Base-by-base conservation (phyloP, 306 rosid species). In the Crataegus laevigata region DNA sequence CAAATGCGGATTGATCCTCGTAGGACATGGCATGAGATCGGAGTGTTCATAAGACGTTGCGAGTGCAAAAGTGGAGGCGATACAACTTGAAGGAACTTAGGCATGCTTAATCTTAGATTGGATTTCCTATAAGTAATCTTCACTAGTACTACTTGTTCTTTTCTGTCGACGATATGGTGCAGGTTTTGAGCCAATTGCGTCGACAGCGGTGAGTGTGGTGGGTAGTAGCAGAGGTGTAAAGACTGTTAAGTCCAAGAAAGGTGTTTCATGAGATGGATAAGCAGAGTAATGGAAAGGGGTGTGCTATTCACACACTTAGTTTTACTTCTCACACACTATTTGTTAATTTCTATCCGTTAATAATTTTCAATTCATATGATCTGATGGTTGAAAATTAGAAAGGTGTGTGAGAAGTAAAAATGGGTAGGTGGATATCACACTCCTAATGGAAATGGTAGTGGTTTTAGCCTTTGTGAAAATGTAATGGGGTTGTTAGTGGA, bases 1-100 rank as follows among this genome's bases (percentile, higher is more conserved):
- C 78, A 43, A 81, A 77, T 61, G 75, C 78, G 1, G 85, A 77
- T 10, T 60, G 73, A 24, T 65, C 81, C 36, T 77, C 8, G 75
- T 72, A 64, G 57, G 25, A 54, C 11, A 52, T 19, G 18, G 58
- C 8, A 29, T 25, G 32, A 38, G 68, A n/a, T 26, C 36, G 11
- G 72, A 75, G 11, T 68, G 67, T 14, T 40, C 6, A 29, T 19
- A 24, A 57, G 58, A 59, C 19, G 32, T 52, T 32, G 54, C 25
- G 21, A 26, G 63, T 36, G 65, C 43, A 60, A 60, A 50, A 42
- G 29, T 10, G 6, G 57, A 58, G 10, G 26, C 67, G 36, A 72
- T 58, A 11, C 43, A 17, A 72, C 55, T 34, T 34, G 38, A 34
- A 34, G 7, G 38, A 34, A 7, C 40, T 36, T 7, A 36, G 54